phyloP scores from a whole-genome alignment of 495 filamentous ascomycete genomes.

The Lasiosphaeris hirsuta region DNA sequence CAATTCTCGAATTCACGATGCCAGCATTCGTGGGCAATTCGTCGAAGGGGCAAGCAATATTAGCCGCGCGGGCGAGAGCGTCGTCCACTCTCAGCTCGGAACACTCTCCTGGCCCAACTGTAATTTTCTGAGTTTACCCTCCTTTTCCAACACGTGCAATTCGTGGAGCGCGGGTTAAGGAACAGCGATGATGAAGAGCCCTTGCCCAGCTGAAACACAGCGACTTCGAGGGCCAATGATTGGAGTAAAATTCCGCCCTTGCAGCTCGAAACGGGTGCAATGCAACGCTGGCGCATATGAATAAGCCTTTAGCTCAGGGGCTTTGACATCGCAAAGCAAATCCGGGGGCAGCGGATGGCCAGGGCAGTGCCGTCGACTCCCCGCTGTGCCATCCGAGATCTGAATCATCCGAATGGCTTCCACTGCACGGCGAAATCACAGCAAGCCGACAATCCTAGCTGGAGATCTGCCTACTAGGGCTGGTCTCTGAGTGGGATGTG shows the following conservation, averaged over 20 bases:
- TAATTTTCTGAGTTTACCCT: slow-evolving; percentile 1
- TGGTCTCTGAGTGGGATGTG: background rate
- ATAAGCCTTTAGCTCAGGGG: slow-evolving; percentile 13
- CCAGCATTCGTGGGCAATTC: too few species aligned
- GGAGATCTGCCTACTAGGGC: background rate
- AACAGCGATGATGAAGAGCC: background rate
- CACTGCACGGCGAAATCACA: background rate
- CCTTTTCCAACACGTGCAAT: background rate
- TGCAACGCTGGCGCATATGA: slow-evolving; percentile 22
- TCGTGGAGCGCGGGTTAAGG: slow-evolving; percentile 1
- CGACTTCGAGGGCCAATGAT: slow-evolving; percentile 16
- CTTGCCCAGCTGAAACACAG: slow-evolving; percentile 18
- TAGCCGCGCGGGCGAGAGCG: too few species aligned
- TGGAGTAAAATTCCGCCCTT: slow-evolving; percentile 22
- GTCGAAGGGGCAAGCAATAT: too few species aligned
- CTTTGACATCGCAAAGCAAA: background rate
- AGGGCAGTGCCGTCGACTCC: background rate
- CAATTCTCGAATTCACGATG: too few species aligned
- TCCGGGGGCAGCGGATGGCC: background rate
- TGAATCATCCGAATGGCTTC: background rate
- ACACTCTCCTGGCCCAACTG: too few species aligned
- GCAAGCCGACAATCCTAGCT: background rate
- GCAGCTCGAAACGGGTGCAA: slow-evolving; percentile 24
- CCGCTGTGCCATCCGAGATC: background rate
- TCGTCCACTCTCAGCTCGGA: too few species aligned